phyloP scores from a whole-genome alignment of 148 eudicot species.

The Chenopodium quinoa region DNA sequence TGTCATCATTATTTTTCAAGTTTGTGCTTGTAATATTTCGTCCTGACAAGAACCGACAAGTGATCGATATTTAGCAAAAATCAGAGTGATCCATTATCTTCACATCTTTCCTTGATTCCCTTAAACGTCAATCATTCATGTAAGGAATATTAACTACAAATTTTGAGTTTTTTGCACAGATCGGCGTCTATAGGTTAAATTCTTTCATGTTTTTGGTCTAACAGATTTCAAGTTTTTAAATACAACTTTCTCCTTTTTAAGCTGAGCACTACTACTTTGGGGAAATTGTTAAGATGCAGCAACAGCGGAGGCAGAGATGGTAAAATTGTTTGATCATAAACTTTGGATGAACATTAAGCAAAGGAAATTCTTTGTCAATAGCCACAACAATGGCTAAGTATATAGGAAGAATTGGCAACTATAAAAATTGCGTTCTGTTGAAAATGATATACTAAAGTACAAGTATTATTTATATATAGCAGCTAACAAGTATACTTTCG shows the following conservation, averaged over 20 bases:
- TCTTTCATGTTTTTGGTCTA: background rate
- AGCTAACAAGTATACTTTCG: too few species aligned
- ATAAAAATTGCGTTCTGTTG: too few species aligned
- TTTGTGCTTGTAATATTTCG: conserved; percentile 5
- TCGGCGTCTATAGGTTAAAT: background rate
- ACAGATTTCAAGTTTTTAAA: background rate
- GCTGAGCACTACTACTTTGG: background rate
- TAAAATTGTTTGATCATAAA: too few species aligned
- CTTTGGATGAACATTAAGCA: too few species aligned
- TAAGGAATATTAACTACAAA: background rate
- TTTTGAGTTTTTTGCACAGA: background rate
- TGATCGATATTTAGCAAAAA: background rate
- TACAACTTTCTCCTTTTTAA: background rate
- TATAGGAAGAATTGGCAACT: too few species aligned
- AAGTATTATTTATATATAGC: too few species aligned
- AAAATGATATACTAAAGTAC: too few species aligned
- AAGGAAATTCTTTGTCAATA: too few species aligned
- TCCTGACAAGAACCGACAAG: background rate
- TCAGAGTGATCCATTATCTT: background rate
- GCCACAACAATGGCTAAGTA: too few species aligned
- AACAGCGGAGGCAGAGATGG: too few species aligned
- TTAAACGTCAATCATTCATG: background rate
- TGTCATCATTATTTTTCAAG: background rate
- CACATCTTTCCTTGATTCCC: conserved; percentile 1
- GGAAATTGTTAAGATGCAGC: too few species aligned